Base-by-base conservation (phyloP, 75 land plant species). In the Gnetum montanum region DNA sequence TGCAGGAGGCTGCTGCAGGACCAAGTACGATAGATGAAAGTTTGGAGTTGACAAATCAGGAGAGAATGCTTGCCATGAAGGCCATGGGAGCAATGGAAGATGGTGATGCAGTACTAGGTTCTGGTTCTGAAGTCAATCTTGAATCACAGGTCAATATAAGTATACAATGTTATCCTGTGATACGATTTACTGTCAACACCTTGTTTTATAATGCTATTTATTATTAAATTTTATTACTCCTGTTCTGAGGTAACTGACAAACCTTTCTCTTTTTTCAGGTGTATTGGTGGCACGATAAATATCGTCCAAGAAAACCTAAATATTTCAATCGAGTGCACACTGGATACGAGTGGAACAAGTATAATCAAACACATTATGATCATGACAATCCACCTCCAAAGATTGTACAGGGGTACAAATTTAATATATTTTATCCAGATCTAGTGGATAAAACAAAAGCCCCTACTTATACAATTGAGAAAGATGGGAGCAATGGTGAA, bases 241-340 rank as follows among this genome's bases (percentile, higher is more conserved):
- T 34, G 36, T 31, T 31, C 8, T 20, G 1, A 43, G 36, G 18
- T 46, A n/a, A n/a, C n/a, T n/a, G n/a, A n/a, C n/a, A n/a, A n/a
- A n/a, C n/a, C n/a, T n/a, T n/a, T n/a, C n/a, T n/a, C n/a, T n/a
- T n/a, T n/a, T 8, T 62, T 54, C 68, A 86, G 91, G 98, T 90
- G 1, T 95, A 90, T 61, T 95, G 99, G 99, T 95, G 99, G 99
- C 99, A 95, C 64, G 99, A 95, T 57, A 95, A 95, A 51, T 95
- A 95, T 51, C 79, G 93, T 3, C 99, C 99, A 30, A 59, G 99
- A 54, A 95, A 95, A 65, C 99, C 99, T 15, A 95, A 95, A 58
- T 95, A 95, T 52, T 95, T 90, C 73, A 95, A 95, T 57, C 80
- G 99, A 37, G 97, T 95, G 18, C 99, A 95, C 56, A 95, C 99